Conservation (phyloP, 192 early-diverging fungal species). For the Backusella macrospora region DNA sequence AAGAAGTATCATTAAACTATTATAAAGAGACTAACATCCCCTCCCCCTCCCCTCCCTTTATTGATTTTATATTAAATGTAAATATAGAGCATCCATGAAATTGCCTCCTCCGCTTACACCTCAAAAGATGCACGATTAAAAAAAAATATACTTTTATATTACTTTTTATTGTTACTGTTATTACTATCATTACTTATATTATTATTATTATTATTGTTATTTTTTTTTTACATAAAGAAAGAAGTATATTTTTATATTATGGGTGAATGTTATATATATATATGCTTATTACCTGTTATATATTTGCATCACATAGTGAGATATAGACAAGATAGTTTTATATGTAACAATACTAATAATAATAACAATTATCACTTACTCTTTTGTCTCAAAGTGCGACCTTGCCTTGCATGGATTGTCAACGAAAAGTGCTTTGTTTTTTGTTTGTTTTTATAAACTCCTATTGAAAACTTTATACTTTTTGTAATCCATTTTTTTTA, state of each 20-base stretch:
- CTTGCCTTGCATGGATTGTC: slow-evolving; percentile 8
- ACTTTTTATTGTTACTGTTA: too few relatives aligned
- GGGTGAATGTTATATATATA: too few relatives aligned
- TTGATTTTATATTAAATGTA: background rate
- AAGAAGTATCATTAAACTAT: background rate
- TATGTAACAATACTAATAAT: too few relatives aligned
- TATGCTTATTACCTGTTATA: slow-evolving; percentile 1
- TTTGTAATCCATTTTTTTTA: slow-evolving; percentile 5
- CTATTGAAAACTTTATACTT: background rate
- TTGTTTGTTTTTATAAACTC: slow-evolving; percentile 7
- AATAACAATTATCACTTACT: background rate
- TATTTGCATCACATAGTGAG: background rate
- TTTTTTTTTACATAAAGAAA: slow-evolving; percentile 1
- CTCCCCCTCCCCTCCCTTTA: background rate
- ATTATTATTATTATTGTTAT: background rate
- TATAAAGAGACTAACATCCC: background rate
- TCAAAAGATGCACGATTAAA: slow-evolving; percentile 27
- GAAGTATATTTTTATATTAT: slow-evolving; percentile 11
- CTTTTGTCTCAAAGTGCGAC: background rate
- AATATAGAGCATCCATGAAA: slow-evolving; percentile 13
- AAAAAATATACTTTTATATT: background rate
- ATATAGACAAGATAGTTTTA: too few relatives aligned
- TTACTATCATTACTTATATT: background rate
- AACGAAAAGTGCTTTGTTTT: slow-evolving; percentile 9
- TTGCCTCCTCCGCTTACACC: slow-evolving; percentile 8